A percentile compares a stretch with the other conserved stretches of the same genome.
Evolutionary conservation across 768 basidiomycete species (phyloP).

Genomic region (Pulveroboletus frians): DNA sequence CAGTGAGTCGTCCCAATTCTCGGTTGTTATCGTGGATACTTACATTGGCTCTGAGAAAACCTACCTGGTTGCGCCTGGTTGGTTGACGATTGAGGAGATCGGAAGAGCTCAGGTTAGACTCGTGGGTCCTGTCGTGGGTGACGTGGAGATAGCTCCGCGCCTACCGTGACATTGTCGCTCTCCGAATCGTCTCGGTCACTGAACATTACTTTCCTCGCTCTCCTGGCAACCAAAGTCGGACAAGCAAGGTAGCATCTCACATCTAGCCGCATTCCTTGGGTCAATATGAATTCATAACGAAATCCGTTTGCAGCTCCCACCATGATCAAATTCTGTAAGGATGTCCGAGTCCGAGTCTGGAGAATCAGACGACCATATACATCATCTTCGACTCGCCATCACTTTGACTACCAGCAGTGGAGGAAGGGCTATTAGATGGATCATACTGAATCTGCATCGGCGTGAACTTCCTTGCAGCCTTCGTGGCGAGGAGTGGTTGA

Average conservation of each 20-base stretch:
- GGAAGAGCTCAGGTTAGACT: background rate
- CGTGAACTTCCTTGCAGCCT: constrained; percentile 17
- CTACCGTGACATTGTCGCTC: constrained; percentile 14
- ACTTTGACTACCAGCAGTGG: background rate
- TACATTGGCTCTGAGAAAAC: constrained; percentile 8
- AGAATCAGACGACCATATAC: background rate
- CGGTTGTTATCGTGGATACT: background rate
- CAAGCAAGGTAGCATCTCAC: background rate
- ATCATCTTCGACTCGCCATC: constrained; percentile 11
- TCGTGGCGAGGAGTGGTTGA: background rate
- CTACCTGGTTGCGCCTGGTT: background rate
- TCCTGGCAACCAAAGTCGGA: background rate
- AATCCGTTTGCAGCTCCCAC: background rate
- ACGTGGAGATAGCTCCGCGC: constrained; percentile 1
- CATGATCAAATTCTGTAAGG: background rate
- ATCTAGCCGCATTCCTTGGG: constrained; percentile 1
- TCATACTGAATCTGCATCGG: background rate
- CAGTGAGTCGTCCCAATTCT: background rate
- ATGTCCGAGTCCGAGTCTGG: constrained; percentile 18
- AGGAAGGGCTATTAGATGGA: constrained; percentile 3
- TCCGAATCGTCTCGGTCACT: constrained; percentile 6
- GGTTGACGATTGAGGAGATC: background rate
- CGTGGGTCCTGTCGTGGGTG: constrained; percentile 2
- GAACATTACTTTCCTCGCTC: constrained; percentile 16
- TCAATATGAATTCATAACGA: background rate